Evolutionary conservation across 495 filamentous ascomycete species (phyloP), one percentile per base, ranked within the genome.

Genomic region (Podospora pseudoanserina): DNA sequence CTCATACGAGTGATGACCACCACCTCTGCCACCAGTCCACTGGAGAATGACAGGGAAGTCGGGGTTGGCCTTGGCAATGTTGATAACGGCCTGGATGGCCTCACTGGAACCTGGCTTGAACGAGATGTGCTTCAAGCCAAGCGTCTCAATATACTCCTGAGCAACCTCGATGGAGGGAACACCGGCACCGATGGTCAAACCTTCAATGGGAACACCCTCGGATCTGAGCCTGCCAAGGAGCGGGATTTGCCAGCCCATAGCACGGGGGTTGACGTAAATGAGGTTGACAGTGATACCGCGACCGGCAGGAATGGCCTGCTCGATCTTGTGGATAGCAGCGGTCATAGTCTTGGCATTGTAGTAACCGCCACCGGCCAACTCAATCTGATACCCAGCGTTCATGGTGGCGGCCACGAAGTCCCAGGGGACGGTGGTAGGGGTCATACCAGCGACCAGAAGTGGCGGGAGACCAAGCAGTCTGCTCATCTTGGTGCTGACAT

Each of bases 401-500:
- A 96, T 97, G 0, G 91, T 94, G 1, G 93, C 92, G n/a, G 92
- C 91, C 53, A 97, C 91, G 72, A 98, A 97, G 74, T 97, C 92
- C 92, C 92, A 97, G 30, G 93, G 87, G 2, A 97, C 93, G 18
- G 94, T 98, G 70, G 89, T 90, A 18, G 94, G 94, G 2, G 94
- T 98, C 94, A 98, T 98, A 73, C 93, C 94, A 44, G 94, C 92
- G 16, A 97, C 92, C 89, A 97, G 91, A 63, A 98, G 82, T 0
- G 94, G 95, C 15, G 95, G 93, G 18, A 96, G 84, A 49, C 95
- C 94, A 44, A 98, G 83, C 23, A 97, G 82, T 71, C 94, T 85
- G 80, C 93, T 97, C 92, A 99, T 97, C 85, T 96, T 97, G 56
- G 95, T 99, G 79, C 97, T 93, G 30, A 99, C 95, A 67, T 90